Base-by-base conservation (phyloP, 805 yeast species). In the Wickerhamomyces sydowiorum region DNA sequence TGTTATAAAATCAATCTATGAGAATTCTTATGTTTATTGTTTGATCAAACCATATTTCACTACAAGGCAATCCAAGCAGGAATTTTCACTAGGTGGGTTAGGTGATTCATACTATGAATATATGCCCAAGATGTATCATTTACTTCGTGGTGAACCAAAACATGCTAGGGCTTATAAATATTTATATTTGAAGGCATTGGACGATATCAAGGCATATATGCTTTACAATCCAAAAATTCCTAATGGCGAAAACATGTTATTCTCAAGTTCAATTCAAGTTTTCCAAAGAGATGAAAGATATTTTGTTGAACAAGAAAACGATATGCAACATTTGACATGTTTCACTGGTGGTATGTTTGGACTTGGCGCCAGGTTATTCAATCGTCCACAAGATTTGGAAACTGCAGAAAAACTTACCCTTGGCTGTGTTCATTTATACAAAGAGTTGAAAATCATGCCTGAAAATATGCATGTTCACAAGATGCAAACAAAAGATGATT, bases 311-410 rank as follows among this genome's bases (percentile, higher is more conserved):
- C 60, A 62, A 38, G 56, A 61, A 18, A 47, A 62, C 36, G 73
- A 70, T 43, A 67, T 70, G 66, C 61, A 70, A 23, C 78, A 74
- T 46, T 58, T 74, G 37, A 55, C 73, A 7, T 78, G 84, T 50
- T 74, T 71, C 42, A 60, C 75, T 4, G 82, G 80, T 14, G 76
- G 80, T 2, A 74, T 73, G 69, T 62, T 72, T 51, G 75, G 75
- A 0, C 51, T 76, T 21, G 76, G 75, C 2, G 62, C 75, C 6
- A 67, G 60, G 36, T 42, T 74, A 2, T 63, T 76, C 17, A 41
- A 49, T 29, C 49, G 63, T 10, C 62, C 66, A 7, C 48, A 56
- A 4, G 72, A 71, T 43, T 45, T 69, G 37, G 60, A 59, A 13
- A 45, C 63, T n/a, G 82, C 75, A 4, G 59, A 56, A 18, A 57